A percentile compares a stretch with the other conserved stretches of the same genome.
Evolutionary conservation across 2,329 filamentous ascomycete species (phyloP).

Genomic region (Microdochium trichocladiopsis): DNA sequence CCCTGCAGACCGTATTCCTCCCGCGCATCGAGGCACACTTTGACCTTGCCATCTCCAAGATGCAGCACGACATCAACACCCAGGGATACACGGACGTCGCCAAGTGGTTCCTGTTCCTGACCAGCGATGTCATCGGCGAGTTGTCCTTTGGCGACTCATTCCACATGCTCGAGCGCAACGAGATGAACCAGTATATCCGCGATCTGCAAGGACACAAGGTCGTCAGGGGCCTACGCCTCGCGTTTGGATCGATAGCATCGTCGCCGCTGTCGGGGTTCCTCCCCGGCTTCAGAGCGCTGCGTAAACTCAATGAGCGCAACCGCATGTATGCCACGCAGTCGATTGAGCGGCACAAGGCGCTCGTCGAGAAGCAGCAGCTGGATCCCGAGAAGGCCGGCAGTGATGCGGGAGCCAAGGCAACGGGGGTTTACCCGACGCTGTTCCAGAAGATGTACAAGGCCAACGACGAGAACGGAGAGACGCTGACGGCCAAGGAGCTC

Average conservation of each 20-base stretch:
- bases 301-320: constrained; percentile 8
- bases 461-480: constrained; percentile 14
- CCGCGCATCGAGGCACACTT: constrained; percentile 26
- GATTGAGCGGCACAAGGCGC: constrained; percentile 16
- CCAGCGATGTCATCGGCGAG: constrained; percentile 46
- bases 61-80: constrained; percentile 29
- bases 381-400: constrained; percentile 9
- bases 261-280: constrained; percentile 14
- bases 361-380: constrained; percentile 10
- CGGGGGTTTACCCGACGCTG: constrained; percentile 16
- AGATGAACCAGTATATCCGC: constrained; percentile 33
- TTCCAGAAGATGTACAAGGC: constrained; percentile 28
- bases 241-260: background rate
- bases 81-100: constrained; percentile 31
- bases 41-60: constrained; percentile 30
- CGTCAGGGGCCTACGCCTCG: constrained; percentile 12
- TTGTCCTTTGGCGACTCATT: constrained; percentile 51
- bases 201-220: constrained; percentile 23
- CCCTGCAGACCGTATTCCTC: constrained; percentile 20
- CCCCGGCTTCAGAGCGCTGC: constrained; percentile 4
- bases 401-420: background rate
- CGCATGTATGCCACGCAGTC: constrained; percentile 17
- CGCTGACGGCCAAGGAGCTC: constrained; percentile 19
- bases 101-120: constrained; percentile 47
- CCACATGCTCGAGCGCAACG: constrained; percentile 38